Conservation (phyloP, 2,329 filamentous ascomycete species). For the Zymoseptoria pseudotritici region DNA sequence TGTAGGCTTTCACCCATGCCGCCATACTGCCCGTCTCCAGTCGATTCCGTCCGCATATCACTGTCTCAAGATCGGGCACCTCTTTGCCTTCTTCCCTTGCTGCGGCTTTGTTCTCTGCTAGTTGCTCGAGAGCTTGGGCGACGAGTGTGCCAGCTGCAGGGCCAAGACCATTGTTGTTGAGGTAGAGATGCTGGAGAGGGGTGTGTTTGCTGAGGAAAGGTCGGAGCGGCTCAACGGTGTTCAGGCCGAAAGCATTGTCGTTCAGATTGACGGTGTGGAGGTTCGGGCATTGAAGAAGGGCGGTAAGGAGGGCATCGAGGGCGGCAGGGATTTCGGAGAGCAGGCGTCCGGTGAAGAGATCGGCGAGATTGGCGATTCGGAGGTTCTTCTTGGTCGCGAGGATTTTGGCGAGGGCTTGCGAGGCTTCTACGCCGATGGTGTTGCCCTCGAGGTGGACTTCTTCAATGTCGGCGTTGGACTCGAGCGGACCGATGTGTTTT, state of each 20-base stretch:
- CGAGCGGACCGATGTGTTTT: constrained; percentile 69
- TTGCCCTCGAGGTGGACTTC: constrained; percentile 85
- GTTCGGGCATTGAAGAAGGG: constrained; percentile 76
- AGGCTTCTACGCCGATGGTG: constrained; percentile 84
- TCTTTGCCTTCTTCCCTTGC: constrained; percentile 63
- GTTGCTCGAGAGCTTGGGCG: constrained; percentile 74
- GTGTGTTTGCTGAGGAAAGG: constrained; percentile 83
- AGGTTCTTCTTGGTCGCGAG: constrained; percentile 71
- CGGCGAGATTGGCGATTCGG: constrained; percentile 78
- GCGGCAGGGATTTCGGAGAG: constrained; percentile 90
- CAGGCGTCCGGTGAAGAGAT: constrained; percentile 94
- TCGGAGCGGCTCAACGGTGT: constrained; percentile 86
- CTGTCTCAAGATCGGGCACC: constrained; percentile 83
- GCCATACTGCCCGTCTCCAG: constrained; percentile 95
- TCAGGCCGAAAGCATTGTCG: constrained; percentile 96
- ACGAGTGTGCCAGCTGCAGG: constrained; percentile 84
- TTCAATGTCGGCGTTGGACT: constrained; percentile 65
- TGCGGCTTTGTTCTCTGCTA: constrained; percentile 76
- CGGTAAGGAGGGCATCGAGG: constrained; percentile 73
- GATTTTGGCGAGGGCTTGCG: constrained; percentile 74
- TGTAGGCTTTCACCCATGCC: constrained; percentile 84
- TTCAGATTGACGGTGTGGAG: constrained; percentile 91
- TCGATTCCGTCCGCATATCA: constrained; percentile 92
- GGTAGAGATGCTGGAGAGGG: constrained; percentile 84
- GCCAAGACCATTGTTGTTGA: constrained; percentile 97